These are phyloP conservation scores for Tylopilus plumbeoviolaceoides DNA, from an alignment of 768 basidiomycete genomes.

Conservation along the genomic window DNA sequence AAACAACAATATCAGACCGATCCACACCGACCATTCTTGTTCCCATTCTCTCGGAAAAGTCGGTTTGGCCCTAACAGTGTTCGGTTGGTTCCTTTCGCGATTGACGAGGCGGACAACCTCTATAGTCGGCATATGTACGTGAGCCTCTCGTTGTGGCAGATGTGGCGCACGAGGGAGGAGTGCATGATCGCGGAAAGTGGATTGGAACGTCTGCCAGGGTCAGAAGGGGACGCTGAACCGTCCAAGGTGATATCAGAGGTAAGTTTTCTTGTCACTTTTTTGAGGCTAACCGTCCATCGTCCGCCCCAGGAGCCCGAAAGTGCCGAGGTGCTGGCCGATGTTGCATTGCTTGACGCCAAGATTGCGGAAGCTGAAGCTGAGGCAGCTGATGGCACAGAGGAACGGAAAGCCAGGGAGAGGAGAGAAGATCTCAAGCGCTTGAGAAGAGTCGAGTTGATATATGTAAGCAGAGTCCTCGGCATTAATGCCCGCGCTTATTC, in stretches of 20 bases:
- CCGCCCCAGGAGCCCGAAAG: conserved; percentile 50
- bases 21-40: conserved; percentile 87
- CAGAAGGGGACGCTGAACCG: conserved; percentile 53
- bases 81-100: conserved; percentile 87
- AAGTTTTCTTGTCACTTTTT: conserved; percentile 10
- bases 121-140: conserved; percentile 90
- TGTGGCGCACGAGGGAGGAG: conserved; percentile 94
- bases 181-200: conserved; percentile 94
- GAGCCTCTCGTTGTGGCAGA: conserved; percentile 83
- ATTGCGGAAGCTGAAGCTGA: conserved; percentile 66
- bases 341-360: conserved; percentile 67
- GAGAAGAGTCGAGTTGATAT: conserved; percentile 88
- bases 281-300: not conserved
- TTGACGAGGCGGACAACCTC: conserved; percentile 91
- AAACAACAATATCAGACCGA: conserved; percentile 99
- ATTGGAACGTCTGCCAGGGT: conserved; percentile 71
- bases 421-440: conserved; percentile 83
- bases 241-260: conserved; percentile 45
- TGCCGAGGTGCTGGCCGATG: conserved; percentile 65
- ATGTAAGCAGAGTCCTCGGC: conserved; percentile 51
- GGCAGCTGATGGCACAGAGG: conserved; percentile 45
- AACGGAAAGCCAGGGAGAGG: conserved; percentile 59
- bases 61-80: conserved; percentile 48
- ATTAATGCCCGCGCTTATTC: not conserved
- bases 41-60: conserved; percentile 80